Conservation (phyloP, 2,329 filamentous ascomycete species). For the Fusarium tuaranense region DNA sequence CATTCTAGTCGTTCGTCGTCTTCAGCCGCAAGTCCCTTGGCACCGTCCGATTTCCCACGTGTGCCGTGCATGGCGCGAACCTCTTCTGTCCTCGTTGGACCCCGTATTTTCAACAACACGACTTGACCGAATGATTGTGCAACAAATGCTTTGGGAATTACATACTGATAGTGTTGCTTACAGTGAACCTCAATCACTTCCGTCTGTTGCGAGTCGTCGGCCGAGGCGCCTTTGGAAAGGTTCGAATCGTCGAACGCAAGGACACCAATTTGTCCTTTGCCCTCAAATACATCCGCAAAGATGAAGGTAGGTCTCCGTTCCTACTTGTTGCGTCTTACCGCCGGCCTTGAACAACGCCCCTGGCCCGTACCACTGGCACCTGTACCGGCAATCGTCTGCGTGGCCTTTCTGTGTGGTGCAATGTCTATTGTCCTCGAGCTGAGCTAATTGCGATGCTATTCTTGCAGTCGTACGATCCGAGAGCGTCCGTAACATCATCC, state of each 20-base stretch:
- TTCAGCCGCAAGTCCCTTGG: constrained; percentile 35
- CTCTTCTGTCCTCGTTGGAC: constrained; percentile 8
- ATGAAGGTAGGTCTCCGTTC: constrained; percentile 79
- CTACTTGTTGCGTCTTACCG: neutral
- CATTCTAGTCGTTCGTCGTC: constrained; percentile 16
- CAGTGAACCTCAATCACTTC: constrained; percentile 98
- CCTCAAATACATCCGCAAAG: constrained; percentile 97
- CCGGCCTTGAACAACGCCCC: constrained; percentile 1
- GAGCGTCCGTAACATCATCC: constrained; percentile 97
- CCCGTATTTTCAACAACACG: neutral
- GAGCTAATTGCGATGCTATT: constrained; percentile 41
- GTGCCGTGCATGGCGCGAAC: constrained; percentile 37
- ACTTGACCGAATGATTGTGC: neutral
- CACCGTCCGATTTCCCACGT: constrained; percentile 39
- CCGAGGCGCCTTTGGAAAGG: constrained; percentile 98
- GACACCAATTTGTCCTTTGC: constrained; percentile 95
- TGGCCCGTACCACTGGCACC: constrained; percentile 4
- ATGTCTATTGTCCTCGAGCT: constrained; percentile 7
- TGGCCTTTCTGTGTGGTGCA: constrained; percentile 6
- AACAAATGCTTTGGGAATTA: neutral
- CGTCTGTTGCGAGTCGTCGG: constrained; percentile 94
- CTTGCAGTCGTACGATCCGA: constrained; percentile 90
- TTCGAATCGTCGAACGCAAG: constrained; percentile 97
- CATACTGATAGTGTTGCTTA: constrained; percentile 16
- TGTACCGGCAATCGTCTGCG: neutral